phyloP scores from a whole-genome alignment of 1,284 basidiomycete genomes.

The Austroboletus novae-zelandiae region DNA sequence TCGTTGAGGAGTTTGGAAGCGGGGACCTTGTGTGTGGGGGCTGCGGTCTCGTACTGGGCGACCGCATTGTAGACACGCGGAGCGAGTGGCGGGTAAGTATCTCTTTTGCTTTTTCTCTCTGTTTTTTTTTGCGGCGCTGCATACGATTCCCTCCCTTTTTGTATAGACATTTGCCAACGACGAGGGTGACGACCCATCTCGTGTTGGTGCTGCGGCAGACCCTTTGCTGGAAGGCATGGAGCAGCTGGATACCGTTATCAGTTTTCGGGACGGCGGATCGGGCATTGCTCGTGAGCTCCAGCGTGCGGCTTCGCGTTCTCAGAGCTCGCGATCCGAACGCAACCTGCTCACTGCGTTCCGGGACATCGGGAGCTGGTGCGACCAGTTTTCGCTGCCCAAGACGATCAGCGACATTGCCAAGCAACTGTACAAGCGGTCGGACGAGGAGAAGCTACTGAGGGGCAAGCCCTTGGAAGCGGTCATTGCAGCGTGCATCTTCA shows the following conservation, averaged over 20 bases:
- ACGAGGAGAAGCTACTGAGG: slow-evolving; percentile 90
- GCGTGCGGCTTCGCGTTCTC: slow-evolving; percentile 81
- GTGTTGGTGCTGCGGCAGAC: slow-evolving; percentile 96
- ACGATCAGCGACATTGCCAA: slow-evolving; percentile 95
- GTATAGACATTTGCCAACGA: slow-evolving; percentile 96
- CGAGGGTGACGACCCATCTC: slow-evolving; percentile 98
- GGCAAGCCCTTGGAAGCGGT: slow-evolving; percentile 92
- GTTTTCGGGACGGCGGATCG: slow-evolving; percentile 91
- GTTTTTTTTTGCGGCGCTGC: slow-evolving; percentile 23
- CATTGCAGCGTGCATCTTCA: slow-evolving; percentile 97
- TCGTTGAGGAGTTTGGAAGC: slow-evolving; percentile 96
- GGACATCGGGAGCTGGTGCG: slow-evolving; percentile 91
- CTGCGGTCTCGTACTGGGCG: slow-evolving; percentile 94
- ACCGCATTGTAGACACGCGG: slow-evolving; percentile 95
- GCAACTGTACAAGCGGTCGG: slow-evolving; percentile 94
- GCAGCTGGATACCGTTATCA: slow-evolving; percentile 92
- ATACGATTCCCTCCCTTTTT: slow-evolving; percentile 19
- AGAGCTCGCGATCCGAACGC: slow-evolving; percentile 77
- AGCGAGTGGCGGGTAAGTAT: slow-evolving; percentile 93
- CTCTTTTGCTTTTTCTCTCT: slow-evolving; percentile 7
- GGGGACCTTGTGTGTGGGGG: slow-evolving; percentile 97
- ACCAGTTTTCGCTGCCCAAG: slow-evolving; percentile 93
- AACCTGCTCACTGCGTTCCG: slow-evolving; percentile 87
- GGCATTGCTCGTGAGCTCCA: slow-evolving; percentile 92
- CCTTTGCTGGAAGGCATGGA: slow-evolving; percentile 93